Conservation (phyloP, 768 basidiomycete genomes). For the Asterophora parasitica region DNA sequence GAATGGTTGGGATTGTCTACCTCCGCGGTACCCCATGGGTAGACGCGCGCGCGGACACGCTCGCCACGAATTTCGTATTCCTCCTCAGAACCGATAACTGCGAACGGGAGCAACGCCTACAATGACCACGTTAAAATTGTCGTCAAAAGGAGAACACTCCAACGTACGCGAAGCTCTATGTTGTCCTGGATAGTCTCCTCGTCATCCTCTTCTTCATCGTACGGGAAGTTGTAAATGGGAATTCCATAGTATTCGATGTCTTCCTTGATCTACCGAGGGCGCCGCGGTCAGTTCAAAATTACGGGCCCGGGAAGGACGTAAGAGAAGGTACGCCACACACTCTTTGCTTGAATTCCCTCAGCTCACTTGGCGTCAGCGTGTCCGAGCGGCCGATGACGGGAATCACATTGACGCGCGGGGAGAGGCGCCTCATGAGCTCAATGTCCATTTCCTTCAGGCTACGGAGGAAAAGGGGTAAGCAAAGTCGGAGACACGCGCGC, state of each 20-base stretch:
- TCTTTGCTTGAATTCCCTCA: constrained; percentile 81
- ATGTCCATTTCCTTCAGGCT: constrained; percentile 90
- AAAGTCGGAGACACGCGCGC: constrained; percentile 3
- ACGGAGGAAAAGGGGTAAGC: constrained; percentile 5
- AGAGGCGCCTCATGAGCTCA: constrained; percentile 84
- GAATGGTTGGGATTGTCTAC: constrained; percentile 91
- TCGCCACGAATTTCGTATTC: constrained; percentile 79
- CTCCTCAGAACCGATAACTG: constrained; percentile 85
- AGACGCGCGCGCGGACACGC: constrained; percentile 73
- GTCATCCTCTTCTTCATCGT: constrained; percentile 90
- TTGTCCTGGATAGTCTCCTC: constrained; percentile 90
- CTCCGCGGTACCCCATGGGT: constrained; percentile 91
- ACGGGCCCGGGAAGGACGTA: constrained; percentile 5
- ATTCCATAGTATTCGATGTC: constrained; percentile 89
- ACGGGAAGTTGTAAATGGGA: constrained; percentile 92
- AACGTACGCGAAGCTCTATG: constrained; percentile 71
- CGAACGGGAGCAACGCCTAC: constrained; percentile 73
- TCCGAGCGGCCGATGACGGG: constrained; percentile 88
- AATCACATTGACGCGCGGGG: constrained; percentile 90
- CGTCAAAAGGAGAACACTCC: constrained; percentile 2
- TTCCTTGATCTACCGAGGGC: constrained; percentile 69
- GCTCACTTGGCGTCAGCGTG: constrained; percentile 76
- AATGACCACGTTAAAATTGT: neutral
- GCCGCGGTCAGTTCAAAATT: constrained; percentile 18
- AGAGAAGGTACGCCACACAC: constrained; percentile 27